Base-by-base conservation (phyloP, 768 basidiomycete species). In the Cystobasidium onofrii region DNA sequence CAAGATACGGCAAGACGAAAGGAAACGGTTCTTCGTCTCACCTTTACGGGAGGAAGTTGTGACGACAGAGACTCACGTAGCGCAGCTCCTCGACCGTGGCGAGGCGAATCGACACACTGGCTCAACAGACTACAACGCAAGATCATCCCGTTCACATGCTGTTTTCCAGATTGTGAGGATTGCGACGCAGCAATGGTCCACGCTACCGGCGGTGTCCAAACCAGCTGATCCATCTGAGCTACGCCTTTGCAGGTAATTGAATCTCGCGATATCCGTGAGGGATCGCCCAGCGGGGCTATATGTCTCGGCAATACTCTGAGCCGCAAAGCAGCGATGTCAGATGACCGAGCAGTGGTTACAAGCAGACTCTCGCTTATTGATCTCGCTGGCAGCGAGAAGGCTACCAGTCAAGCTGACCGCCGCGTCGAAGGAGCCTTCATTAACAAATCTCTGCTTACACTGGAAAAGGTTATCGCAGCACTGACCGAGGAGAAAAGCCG, bases 341-440 rank as follows among this genome's bases (percentile, higher is more conserved):
- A 67, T 0, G 73, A 73, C n/a, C 73, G 78, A 0, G 69, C 74
- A n/a, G 76, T 78, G 7, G 50, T 76, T 6, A 76, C 75, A 57
- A 74, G 74, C 29, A 61, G 74, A 1, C 76, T 92, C 88, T 91
- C 89, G 80, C 83, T 97, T 61, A 96, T 97, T 73, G 93, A 99
- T 84, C 84, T 99, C 18, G 96, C 96, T 62, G 96, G 96, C 1
- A 95, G 92, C 0, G 96, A 99, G 80, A 93, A 90, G 81, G 95
- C 94, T 0, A 98, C 95, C 1, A 90, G 90, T 4, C 92, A 96
- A 81, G 92, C 92, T 81, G 93, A 97, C 74, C 84, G 96, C 65
- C 91, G 93, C 27, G 85, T 88, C 52, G 96, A 99, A 81, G 96
- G 95, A 13, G 94, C 90, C 79, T 96, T 94, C 79, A 99, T 98